A percentile compares a stretch with the other conserved stretches of the same genome.
Evolutionary conservation across 208 protist genomes (phyloP).

Genomic region (Trypanosoma avium): DNA sequence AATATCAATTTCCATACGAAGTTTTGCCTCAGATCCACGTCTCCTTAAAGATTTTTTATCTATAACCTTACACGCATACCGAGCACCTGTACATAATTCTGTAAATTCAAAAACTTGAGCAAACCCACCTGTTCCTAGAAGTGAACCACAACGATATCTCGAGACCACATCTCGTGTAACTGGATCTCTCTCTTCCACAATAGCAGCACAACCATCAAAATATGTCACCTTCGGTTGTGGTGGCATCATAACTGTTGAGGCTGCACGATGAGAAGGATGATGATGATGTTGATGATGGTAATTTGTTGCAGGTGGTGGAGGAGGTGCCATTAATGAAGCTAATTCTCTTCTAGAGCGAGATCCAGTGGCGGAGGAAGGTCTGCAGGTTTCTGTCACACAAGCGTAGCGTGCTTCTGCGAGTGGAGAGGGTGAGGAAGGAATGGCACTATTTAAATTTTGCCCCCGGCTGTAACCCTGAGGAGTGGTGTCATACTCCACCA

Average conservation of each 20-base stretch:
- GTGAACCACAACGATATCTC: conserved; percentile 43
- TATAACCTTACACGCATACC: conserved; percentile 76
- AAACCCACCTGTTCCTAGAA: conserved; percentile 73
- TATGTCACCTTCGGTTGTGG: conserved; percentile 15
- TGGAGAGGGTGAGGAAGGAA: conserved; percentile 40
- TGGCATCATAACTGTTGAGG: conserved; percentile 19
- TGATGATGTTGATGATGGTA: too few species aligned
- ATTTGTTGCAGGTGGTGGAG: too few species aligned
- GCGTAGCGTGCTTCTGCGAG: conserved; percentile 38
- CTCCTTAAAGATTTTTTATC: conserved; percentile 41
- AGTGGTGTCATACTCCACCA: conserved; percentile 34
- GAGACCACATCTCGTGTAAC: conserved; percentile 29
- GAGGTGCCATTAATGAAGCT: neutral
- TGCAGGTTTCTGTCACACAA: neutral
- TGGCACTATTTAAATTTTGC: conserved; percentile 33
- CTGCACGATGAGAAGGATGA: conserved; percentile 3
- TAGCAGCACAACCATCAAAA: conserved; percentile 30
- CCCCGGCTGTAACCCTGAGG: conserved; percentile 14
- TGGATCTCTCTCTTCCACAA: conserved; percentile 43
- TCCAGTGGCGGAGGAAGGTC: conserved; percentile 18
- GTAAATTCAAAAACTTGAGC: conserved; percentile 57
- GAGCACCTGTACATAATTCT: conserved; percentile 29
- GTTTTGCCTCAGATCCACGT: conserved; percentile 36
- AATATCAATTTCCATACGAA: conserved; percentile 70
- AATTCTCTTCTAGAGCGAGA: neutral